Percentiles rank a stretch among this genome's conserved stretches.
These are phyloP conservation scores for Apophysomyces sp. DNA, from an alignment of 371 early-diverging fungal genomes.

Conservation along the genomic window DNA sequence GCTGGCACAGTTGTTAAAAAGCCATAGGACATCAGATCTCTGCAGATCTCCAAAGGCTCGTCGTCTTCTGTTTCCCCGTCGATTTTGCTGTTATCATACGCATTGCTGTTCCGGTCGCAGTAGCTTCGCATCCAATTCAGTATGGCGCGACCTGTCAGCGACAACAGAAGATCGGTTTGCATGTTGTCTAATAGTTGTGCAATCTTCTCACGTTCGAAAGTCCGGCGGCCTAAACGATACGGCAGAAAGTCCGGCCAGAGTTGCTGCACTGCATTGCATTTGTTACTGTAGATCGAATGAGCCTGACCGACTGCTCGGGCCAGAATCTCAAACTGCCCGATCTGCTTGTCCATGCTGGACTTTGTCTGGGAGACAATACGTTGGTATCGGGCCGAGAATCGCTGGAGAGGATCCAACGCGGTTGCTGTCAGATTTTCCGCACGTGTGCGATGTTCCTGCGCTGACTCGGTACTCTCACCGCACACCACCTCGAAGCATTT, in stretches of 20 bases:
- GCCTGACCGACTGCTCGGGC: conserved; percentile 25
- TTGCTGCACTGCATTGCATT: conserved; percentile 22
- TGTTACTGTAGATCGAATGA: conserved; percentile 29
- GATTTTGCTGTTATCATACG: background rate
- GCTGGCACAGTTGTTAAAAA: background rate
- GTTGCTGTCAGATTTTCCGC: conserved; percentile 60
- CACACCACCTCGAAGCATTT: conserved; percentile 69
- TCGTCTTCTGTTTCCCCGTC: background rate
- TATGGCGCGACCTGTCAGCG: background rate
- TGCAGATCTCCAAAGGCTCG: background rate
- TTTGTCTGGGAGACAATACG: conserved; percentile 52
- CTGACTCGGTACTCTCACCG: conserved; percentile 57
- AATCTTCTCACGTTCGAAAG: background rate
- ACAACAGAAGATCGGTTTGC: background rate
- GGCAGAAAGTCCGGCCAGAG: background rate
- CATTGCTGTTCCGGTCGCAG: background rate
- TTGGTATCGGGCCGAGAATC: conserved; percentile 50
- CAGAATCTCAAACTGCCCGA: conserved; percentile 40
- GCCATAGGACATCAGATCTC: background rate
- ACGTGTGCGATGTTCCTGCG: conserved; percentile 53
- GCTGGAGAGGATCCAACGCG: conserved; percentile 60
- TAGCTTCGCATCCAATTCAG: background rate
- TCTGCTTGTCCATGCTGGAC: conserved; percentile 45
- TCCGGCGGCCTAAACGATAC: background rate
- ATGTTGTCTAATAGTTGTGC: background rate